These are phyloP conservation scores for Hura crepitans DNA, from an alignment of 441 rosid genomes.

Conservation along the genomic window DNA sequence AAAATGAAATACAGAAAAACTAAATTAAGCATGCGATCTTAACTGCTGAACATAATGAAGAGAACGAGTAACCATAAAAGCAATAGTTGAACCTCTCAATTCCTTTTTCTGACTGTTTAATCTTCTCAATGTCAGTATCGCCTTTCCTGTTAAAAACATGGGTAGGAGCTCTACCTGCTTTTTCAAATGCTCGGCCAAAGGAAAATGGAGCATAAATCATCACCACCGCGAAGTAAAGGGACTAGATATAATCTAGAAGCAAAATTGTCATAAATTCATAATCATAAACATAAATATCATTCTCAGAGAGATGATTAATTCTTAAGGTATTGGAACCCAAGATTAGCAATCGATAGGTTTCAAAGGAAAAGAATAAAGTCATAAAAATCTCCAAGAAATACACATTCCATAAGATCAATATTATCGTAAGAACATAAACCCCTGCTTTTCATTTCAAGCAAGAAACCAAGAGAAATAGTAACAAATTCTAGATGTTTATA, in stretches of 20 bases:
- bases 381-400: neutral
- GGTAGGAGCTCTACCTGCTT: constrained; percentile 57
- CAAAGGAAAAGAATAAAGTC: neutral
- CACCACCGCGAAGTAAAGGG: constrained; percentile 3
- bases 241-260: neutral
- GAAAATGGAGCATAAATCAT: constrained; percentile 16
- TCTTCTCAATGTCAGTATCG: constrained; percentile 50
- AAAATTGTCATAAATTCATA: neutral
- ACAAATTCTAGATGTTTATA: neutral
- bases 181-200: constrained; percentile 67
- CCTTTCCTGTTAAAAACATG: constrained; percentile 43
- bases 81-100: constrained; percentile 15
- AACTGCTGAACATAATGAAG: neutral
- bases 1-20: neutral
- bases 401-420: neutral
- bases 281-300: neutral
- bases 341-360: neutral
- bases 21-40: neutral
- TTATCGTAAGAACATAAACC: neutral
- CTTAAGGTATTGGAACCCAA: neutral
- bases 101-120: constrained; percentile 74
- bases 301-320: neutral
- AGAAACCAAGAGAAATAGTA: neutral
- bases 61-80: constrained; percentile 1
- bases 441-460: neutral